Percentiles rank a stretch among this genome's conserved stretches.
Conservation (phyloP, 2,329 filamentous ascomycete genomes). For the Clarireedia monteithiana region DNA sequence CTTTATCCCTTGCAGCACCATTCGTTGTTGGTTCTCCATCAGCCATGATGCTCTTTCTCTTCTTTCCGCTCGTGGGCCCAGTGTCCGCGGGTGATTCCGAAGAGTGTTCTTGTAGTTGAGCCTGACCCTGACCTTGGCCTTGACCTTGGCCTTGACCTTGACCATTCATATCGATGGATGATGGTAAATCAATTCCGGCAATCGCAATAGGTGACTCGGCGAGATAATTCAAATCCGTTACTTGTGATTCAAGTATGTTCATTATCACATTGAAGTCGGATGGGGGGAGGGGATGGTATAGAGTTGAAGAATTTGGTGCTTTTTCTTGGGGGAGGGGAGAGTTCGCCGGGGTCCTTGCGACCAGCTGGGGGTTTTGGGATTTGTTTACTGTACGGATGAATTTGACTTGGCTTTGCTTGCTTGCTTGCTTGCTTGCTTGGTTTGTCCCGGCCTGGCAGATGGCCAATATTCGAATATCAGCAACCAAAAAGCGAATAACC, state of each 20-base stretch:
- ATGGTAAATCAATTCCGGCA: constrained; percentile 5
- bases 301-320: background rate
- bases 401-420: too few species aligned
- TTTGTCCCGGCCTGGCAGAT: too few species aligned
- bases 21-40: constrained; percentile 10
- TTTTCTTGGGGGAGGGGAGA: background rate
- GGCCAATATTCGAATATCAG: too few species aligned
- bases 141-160: constrained; percentile 19
- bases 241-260: constrained; percentile 29
- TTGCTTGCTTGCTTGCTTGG: too few species aligned
- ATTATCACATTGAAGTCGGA: constrained; percentile 22
- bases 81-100: constrained; percentile 27
- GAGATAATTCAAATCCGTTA: constrained; percentile 27
- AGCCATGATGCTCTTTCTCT: constrained; percentile 25
- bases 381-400: too few species aligned
- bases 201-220: constrained; percentile 25
- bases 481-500: too few species aligned
- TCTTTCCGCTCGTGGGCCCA: constrained; percentile 25
- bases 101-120: constrained; percentile 7
- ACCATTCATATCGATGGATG: constrained; percentile 21
- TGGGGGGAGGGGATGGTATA: background rate
- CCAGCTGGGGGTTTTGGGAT: too few species aligned
- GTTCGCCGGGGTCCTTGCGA: too few species aligned
- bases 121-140: constrained; percentile 18
- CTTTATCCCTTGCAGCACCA: background rate